Evolutionary conservation across 352 stramenopile species (phyloP).

Genomic region (Phytophthora sp.): DNA sequence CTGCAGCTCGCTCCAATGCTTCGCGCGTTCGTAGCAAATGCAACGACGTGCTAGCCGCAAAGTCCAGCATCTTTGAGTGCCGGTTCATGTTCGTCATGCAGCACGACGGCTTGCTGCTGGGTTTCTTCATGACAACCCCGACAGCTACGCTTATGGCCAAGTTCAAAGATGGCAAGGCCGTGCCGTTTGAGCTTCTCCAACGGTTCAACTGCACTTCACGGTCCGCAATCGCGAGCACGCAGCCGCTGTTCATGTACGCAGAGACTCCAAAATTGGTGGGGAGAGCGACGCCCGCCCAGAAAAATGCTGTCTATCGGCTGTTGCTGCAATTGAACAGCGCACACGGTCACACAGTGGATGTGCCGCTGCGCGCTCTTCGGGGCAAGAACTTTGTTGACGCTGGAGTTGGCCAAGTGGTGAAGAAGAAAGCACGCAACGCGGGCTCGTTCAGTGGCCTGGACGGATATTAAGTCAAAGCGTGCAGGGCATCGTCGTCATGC

Average conservation of each 20-base stretch:
- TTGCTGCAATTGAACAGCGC: constrained; percentile 63
- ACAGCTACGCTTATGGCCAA: constrained; percentile 63
- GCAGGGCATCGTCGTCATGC: constrained; percentile 4
- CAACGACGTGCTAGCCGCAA: not conserved
- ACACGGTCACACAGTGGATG: constrained; percentile 52
- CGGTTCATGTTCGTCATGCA: constrained; percentile 79
- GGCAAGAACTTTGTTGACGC: constrained; percentile 71
- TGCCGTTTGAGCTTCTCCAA: constrained; percentile 62
- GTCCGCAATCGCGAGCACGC: constrained; percentile 15
- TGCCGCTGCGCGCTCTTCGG: constrained; percentile 65
- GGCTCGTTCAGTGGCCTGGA: constrained; percentile 44
- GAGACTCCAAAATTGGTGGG: constrained; percentile 71
- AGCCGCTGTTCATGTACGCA: constrained; percentile 65
- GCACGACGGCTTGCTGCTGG: constrained; percentile 60
- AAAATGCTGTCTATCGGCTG: constrained; percentile 54
- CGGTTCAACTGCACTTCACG: constrained; percentile 48
- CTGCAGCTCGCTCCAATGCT: constrained; percentile 26
- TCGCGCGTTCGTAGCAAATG: constrained; percentile 17
- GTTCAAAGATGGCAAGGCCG: constrained; percentile 44
- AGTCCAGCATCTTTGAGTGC: constrained; percentile 48
- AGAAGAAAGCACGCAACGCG: constrained; percentile 46
- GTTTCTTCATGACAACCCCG: constrained; percentile 59
- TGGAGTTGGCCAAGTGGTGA: constrained; percentile 53
- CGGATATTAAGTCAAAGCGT: constrained; percentile 17
- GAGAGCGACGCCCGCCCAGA: constrained; percentile 42